These are phyloP conservation scores for Bertia moriformis DNA, from an alignment of 2,329 filamentous ascomycete species.

Conservation along the genomic window DNA sequence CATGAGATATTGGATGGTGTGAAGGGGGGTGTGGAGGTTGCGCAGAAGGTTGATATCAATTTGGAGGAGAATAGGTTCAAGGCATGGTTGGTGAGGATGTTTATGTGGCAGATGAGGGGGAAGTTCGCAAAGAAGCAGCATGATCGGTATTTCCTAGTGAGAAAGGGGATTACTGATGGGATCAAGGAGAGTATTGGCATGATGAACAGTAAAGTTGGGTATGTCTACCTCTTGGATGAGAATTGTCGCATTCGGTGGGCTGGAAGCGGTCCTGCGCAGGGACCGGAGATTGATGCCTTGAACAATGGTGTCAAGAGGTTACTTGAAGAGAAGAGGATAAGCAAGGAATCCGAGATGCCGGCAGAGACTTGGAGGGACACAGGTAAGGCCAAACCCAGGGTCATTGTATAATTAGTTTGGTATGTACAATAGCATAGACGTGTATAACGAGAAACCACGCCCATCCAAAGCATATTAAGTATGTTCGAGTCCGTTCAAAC, in stretches of 20 bases:
- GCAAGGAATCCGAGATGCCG: background rate
- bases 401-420: too few relatives aligned
- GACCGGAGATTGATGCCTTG: slow-evolving; percentile 52
- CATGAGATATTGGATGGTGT: slow-evolving; percentile 41
- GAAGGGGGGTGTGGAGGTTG: slow-evolving; percentile 16
- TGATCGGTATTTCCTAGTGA: slow-evolving; percentile 46
- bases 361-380: background rate
- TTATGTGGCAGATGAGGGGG: slow-evolving; percentile 35
- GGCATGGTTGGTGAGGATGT: slow-evolving; percentile 40
- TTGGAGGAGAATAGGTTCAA: slow-evolving; percentile 68
- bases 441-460: too few relatives aligned
- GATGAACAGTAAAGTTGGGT: slow-evolving; percentile 83
- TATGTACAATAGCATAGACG: too few relatives aligned
- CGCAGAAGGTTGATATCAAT: slow-evolving; percentile 77
- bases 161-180: slow-evolving; percentile 40
- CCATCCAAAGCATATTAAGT: too few relatives aligned
- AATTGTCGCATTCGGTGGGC: slow-evolving; percentile 89
- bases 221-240: slow-evolving; percentile 79
- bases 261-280: slow-evolving; percentile 57
- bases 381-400: too few relatives aligned
- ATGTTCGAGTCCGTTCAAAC: too few relatives aligned
- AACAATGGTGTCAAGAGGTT: slow-evolving; percentile 49
- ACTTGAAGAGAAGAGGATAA: slow-evolving; percentile 29
- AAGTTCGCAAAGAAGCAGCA: slow-evolving; percentile 35
- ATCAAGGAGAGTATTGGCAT: slow-evolving; percentile 52